phyloP scores from a whole-genome alignment of 2,329 filamentous ascomycete species.

The Calonectria montana region DNA sequence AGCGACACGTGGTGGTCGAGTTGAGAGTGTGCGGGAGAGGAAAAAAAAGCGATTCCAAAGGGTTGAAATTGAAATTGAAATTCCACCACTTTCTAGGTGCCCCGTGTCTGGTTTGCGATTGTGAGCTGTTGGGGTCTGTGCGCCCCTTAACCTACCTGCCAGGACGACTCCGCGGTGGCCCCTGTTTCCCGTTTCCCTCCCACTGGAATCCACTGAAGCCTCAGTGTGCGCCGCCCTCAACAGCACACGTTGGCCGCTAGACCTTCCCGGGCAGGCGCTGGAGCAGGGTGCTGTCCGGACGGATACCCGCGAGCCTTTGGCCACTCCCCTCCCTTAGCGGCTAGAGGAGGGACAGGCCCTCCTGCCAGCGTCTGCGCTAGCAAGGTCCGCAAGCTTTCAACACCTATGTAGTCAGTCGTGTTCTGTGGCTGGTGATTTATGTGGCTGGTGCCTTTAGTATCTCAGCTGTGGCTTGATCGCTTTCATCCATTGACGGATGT shows the following conservation, averaged over 20 bases:
- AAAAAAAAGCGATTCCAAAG: slow-evolving; percentile 25
- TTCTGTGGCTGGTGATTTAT: background rate
- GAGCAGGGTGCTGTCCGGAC: slow-evolving; percentile 12
- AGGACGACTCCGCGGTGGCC: background rate
- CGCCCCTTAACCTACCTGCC: slow-evolving; percentile 26
- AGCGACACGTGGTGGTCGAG: slow-evolving; percentile 21
- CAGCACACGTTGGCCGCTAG: slow-evolving; percentile 2
- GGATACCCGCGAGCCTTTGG: slow-evolving; percentile 30
- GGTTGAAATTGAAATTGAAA: slow-evolving; percentile 36
- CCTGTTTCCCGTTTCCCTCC: background rate
- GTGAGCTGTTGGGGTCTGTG: slow-evolving; percentile 41
- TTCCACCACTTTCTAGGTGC: slow-evolving; percentile 43
- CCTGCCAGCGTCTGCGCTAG: background rate
- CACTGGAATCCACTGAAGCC: slow-evolving; percentile 14
- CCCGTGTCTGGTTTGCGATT: slow-evolving; percentile 43
- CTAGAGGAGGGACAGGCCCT: slow-evolving; percentile 3
- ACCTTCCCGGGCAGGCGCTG: slow-evolving; percentile 15
- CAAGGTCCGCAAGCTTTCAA: background rate
- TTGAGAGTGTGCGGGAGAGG: slow-evolving; percentile 28
- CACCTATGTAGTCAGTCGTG: background rate
- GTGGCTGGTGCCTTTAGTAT: background rate
- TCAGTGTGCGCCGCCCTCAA: background rate
- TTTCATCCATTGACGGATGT: slow-evolving; percentile 2
- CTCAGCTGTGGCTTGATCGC: slow-evolving; percentile 5
- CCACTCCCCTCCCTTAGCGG: slow-evolving; percentile 36